A percentile compares a stretch with the other conserved stretches of the same genome.
These are phyloP conservation scores for Lathyrus tuberosus DNA, from an alignment of 306 rosid species.

Conservation along the genomic window DNA sequence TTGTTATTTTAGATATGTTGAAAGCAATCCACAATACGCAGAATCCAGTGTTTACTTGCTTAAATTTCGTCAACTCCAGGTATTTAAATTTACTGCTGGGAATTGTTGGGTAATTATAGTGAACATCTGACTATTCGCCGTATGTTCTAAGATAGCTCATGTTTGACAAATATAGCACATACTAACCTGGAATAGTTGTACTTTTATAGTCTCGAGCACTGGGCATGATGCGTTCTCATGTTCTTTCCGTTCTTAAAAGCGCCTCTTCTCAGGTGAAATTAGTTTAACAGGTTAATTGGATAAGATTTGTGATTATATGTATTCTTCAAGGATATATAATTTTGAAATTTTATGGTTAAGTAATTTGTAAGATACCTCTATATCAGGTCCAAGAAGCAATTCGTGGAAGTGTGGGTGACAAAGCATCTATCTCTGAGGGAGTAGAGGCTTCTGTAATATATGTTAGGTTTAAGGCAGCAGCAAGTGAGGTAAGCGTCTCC, in stretches of 20 bases:
- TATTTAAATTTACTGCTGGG: constrained; percentile 35
- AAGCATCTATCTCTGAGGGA: constrained; percentile 85
- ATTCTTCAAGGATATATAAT: constrained; percentile 13
- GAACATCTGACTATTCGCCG: constrained; percentile 16
- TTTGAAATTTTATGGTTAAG: constrained; percentile 26
- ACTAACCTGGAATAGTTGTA: constrained; percentile 38
- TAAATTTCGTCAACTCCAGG: constrained; percentile 98
- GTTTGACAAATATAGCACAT: constrained; percentile 19
- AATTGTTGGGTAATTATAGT: constrained; percentile 29
- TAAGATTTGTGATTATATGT: constrained; percentile 16
- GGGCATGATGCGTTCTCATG: constrained; percentile 95
- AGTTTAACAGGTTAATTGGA: constrained; percentile 37
- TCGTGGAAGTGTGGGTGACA: constrained; percentile 73
- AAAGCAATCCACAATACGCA: constrained; percentile 90
- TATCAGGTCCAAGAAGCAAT: constrained; percentile 89
- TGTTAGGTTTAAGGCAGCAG: constrained; percentile 98
- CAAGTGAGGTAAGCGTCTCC: constrained; percentile 73
- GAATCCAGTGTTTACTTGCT: constrained; percentile 97
- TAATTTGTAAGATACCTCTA: constrained; percentile 39
- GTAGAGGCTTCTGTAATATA: constrained; percentile 97
- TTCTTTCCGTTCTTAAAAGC: constrained; percentile 79
- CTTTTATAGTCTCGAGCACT: constrained; percentile 87
- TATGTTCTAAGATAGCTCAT: constrained; percentile 14
- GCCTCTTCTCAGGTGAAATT: constrained; percentile 93
- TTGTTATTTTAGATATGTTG: constrained; percentile 73